These are phyloP conservation scores for Apiotrichum montevideense DNA, from an alignment of 1,284 basidiomycete genomes.

Conservation along the genomic window DNA sequence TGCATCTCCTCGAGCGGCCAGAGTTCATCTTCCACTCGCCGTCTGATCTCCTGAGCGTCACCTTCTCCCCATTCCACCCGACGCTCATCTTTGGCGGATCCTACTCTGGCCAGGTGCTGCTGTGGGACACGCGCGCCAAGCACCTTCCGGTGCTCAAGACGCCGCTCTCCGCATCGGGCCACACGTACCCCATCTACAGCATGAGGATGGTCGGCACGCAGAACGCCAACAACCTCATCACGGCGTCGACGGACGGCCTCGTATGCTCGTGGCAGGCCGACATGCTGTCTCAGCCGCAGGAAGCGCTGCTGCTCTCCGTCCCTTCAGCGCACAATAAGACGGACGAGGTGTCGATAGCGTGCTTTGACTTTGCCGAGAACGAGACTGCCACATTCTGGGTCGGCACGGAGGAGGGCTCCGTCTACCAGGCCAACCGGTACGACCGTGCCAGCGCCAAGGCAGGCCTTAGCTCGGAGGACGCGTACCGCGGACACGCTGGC, in stretches of 20 bases:
- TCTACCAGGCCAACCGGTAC: constrained; percentile 92
- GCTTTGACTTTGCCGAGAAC: constrained; percentile 85
- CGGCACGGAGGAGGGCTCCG: constrained; percentile 93
- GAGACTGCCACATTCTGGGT: constrained; percentile 95
- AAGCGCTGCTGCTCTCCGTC: constrained; percentile 80
- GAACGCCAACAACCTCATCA: constrained; percentile 94
- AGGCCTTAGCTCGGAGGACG: constrained; percentile 81
- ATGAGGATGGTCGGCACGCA: constrained; percentile 97
- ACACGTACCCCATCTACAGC: constrained; percentile 96
- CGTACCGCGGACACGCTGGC: constrained; percentile 86
- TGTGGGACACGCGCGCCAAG: constrained; percentile 98
- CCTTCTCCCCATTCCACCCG: constrained; percentile 95
- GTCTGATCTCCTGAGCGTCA: constrained; percentile 94
- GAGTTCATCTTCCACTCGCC: constrained; percentile 98
- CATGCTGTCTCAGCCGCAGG: constrained; percentile 97
- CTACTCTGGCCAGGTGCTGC: constrained; percentile 93
- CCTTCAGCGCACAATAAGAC: constrained; percentile 78
- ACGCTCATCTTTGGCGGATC: constrained; percentile 96
- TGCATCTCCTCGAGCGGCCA: constrained; percentile 87
- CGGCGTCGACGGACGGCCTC: constrained; percentile 89
- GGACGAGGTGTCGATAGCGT: constrained; percentile 88
- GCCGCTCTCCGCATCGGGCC: constrained; percentile 86
- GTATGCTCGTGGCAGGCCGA: constrained; percentile 98
- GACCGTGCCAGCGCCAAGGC: constrained; percentile 95
- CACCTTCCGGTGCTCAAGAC: constrained; percentile 94